Conservation (phyloP, 345 rosid species). For the Trapa incisa region DNA sequence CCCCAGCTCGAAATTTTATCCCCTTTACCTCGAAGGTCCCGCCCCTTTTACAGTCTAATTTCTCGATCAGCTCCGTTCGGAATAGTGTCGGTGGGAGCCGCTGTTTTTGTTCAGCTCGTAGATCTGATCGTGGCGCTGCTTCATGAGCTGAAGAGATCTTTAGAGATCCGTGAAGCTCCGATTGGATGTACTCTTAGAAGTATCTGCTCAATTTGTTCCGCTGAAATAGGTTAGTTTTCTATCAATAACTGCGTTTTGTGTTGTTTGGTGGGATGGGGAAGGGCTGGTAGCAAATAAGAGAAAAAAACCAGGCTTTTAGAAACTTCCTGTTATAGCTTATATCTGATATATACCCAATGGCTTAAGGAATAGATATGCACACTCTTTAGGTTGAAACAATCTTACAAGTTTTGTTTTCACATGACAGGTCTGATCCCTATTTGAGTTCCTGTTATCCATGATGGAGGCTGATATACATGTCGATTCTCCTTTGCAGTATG, state of each 20-base stretch:
- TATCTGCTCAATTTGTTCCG: neutral
- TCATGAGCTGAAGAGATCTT: neutral
- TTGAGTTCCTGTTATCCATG: neutral
- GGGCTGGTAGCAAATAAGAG: neutral
- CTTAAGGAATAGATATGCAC: too few relatives aligned
- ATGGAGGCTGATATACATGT: conserved; percentile 34
- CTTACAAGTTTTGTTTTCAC: neutral
- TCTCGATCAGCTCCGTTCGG: neutral
- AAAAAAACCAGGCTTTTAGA: too few relatives aligned
- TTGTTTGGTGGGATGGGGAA: neutral
- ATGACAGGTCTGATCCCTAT: neutral
- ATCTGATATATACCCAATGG: neutral
- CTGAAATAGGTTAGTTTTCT: neutral
- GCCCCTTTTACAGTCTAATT: neutral
- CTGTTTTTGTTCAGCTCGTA: neutral
- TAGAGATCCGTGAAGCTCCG: neutral
- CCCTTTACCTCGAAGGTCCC: neutral
- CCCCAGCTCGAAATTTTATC: neutral
- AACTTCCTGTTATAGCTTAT: neutral
- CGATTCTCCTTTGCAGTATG: conserved; percentile 33
- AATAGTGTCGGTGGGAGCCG: neutral
- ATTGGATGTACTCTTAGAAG: neutral
- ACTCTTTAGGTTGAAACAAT: neutral
- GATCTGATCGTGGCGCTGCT: conserved; percentile 2
- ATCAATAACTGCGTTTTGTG: neutral